These are phyloP conservation scores for Torulaspora quercuum DNA, from an alignment of 805 yeast genomes.

Conservation along the genomic window DNA sequence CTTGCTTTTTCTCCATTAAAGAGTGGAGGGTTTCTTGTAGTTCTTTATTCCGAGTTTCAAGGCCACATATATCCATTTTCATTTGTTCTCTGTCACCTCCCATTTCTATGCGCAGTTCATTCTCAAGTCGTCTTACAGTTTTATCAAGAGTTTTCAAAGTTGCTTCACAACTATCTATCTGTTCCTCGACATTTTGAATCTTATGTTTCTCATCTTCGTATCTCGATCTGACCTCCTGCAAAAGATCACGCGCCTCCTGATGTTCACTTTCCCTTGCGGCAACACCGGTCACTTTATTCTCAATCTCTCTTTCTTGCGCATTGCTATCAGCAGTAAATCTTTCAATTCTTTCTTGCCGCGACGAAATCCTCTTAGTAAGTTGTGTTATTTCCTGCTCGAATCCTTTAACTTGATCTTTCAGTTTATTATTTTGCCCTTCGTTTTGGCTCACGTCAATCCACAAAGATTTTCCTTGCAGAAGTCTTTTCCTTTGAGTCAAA, in stretches of 20 bases:
- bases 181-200: slow-evolving; percentile 21
- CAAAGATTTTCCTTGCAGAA: slow-evolving; percentile 46
- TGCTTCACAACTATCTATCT: slow-evolving; percentile 23
- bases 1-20: slow-evolving; percentile 15
- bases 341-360: slow-evolving; percentile 31
- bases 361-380: slow-evolving; percentile 17
- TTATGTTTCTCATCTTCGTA: slow-evolving; percentile 27
- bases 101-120: slow-evolving; percentile 28
- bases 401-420: slow-evolving; percentile 16
- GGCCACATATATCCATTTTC: slow-evolving; percentile 17
- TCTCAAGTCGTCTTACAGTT: slow-evolving; percentile 28
- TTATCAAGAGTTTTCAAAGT: slow-evolving; percentile 21
- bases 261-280: slow-evolving; percentile 22
- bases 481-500: slow-evolving; percentile 39
- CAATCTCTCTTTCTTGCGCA: slow-evolving; percentile 19
- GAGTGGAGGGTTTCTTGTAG: slow-evolving; percentile 9
- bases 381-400: slow-evolving; percentile 22
- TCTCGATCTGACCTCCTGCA: slow-evolving; percentile 17
- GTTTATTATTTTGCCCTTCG: slow-evolving; percentile 18
- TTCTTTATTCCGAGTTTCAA: slow-evolving; percentile 17
- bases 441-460: slow-evolving; percentile 44
- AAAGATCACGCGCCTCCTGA: slow-evolving; percentile 19
- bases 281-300: slow-evolving; percentile 14
- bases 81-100: slow-evolving; percentile 34
- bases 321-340: slow-evolving; percentile 24